Base-by-base conservation (phyloP, 345 rosid genomes). In the Salix suchowensis region DNA sequence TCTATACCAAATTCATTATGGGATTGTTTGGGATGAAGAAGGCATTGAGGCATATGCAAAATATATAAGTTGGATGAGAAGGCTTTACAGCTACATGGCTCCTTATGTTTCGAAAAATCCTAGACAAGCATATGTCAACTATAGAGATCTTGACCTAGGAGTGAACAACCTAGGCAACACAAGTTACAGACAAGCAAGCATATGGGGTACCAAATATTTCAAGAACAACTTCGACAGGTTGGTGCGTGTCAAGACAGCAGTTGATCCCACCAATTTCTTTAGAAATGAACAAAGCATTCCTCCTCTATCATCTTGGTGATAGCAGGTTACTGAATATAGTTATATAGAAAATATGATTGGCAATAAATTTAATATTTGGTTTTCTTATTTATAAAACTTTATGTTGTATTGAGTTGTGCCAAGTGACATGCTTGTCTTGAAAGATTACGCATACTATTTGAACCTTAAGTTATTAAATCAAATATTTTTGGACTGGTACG, bases 201-300 rank as follows among this genome's bases (percentile, higher is more conserved):
- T 61, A 24, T 73, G 54, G 52, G 76, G 76, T 3, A 4, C 5
- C 21, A 73, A 73, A 11, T 73, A 73, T 40, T 73, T 60, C 23
- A 73, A 61, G 23, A 26, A 39, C 9, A 73, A 73, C 37, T 73
- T 73, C 42, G 23, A 73, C 21, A 60, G 39, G n/a, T 26, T 73
- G 55, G 68, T 73, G 37, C 21, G 19, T 0, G 58, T 73, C 7
- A 73, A 73, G 68, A 73, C 76, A 28, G 55, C 55, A 6, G 54
- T 73, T 62, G 76, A 73, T 73, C 76, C 76, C 2, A 13, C 32
- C 11, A 73, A 73, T 64, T 73, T 73, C 69, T 73, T 61, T 28
- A 73, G 76, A 42, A 73, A 73, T 61, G 68, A 60, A 39, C 69
- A 77, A 48, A 77, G 79, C 76, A 73, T 73, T 36, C 76, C 76